Evolutionary conservation across 2,329 filamentous ascomycete genomes (phyloP), one percentile per base, ranked within the genome.

Genomic region (Leptographium galeiforme): DNA sequence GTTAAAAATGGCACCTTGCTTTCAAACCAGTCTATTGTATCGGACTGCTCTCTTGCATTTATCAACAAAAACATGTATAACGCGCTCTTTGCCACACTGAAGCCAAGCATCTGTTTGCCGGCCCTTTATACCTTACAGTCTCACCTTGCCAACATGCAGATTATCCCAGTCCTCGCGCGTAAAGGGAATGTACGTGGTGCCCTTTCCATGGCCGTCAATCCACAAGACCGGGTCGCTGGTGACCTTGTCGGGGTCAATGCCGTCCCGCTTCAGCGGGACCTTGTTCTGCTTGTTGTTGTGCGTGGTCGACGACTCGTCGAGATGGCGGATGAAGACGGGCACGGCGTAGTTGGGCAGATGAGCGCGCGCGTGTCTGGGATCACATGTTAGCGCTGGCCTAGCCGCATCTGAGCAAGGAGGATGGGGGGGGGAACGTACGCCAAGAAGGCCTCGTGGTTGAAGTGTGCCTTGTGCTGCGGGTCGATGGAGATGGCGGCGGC

Each of bases 211-310:
- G 10, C 80, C 66, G 68, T 80, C 82, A 60, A 81, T 80, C 67
- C 87, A 71, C 30, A 73, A 65, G 4, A 78, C 53, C 33, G 66
- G 61, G 52, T 77, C 75, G 2, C 66, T 63, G 1, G 58, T 59
- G 25, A 73, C 67, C 61, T 72, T 72, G 30, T 66, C 65, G 2
- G 78, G 75, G 63, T 87, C 77, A 14, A 86, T 76, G 0, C 84
- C 84, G 57, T 86, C 82, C 47, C 78, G 76, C 61, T 83, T 74
- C 47, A 89, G 68, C 0, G 81, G 81, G 2, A 82, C 76, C 64
- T 90, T 90, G 63, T 88, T 87, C 67, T 89, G 85, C 68, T 90
- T 90, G 64, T 88, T 85, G 61, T 89, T 90, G 63, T 86, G 82
- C 60, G 81, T 84, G 7, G 82, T 77, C 32, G 74, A 78, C 53